Conservation (phyloP, 2,329 filamentous ascomycete genomes). For the Ciborinia camelliae region DNA sequence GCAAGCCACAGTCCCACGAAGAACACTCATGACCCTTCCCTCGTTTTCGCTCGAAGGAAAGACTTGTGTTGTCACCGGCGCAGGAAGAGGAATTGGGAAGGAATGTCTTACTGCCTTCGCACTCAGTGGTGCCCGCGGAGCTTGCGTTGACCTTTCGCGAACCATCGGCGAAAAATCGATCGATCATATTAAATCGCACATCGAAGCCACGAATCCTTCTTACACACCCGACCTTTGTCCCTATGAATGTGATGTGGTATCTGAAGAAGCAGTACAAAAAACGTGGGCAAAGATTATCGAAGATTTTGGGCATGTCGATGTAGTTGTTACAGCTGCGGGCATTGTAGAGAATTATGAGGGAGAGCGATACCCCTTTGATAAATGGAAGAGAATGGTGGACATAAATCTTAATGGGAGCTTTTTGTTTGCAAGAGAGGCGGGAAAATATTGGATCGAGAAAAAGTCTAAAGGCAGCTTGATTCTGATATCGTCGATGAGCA, state of each 20-base stretch:
- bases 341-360: constrained; percentile 39
- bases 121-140: constrained; percentile 31
- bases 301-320: constrained; percentile 40
- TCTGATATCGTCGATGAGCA: constrained; percentile 36
- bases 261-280: constrained; percentile 39
- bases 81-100: constrained; percentile 50
- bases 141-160: constrained; percentile 29
- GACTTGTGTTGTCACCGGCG: constrained; percentile 50
- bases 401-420: constrained; percentile 41
- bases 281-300: constrained; percentile 40
- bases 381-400: constrained; percentile 39
- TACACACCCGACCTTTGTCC: constrained; percentile 36
- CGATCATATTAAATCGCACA: constrained; percentile 34
- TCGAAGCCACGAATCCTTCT: constrained; percentile 26
- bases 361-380: constrained; percentile 38
- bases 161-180: constrained; percentile 31
- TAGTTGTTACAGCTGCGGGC: constrained; percentile 42
- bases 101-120: constrained; percentile 44
- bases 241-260: constrained; percentile 42
- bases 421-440: constrained; percentile 39
- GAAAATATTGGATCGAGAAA: constrained; percentile 39
- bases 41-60: constrained; percentile 45
- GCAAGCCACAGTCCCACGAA: constrained; percentile 5
- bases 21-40: constrained; percentile 29
- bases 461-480: constrained; percentile 35